These are phyloP conservation scores for Fusarium sp. DNA, from an alignment of 2,329 filamentous ascomycete genomes.

Conservation along the genomic window DNA sequence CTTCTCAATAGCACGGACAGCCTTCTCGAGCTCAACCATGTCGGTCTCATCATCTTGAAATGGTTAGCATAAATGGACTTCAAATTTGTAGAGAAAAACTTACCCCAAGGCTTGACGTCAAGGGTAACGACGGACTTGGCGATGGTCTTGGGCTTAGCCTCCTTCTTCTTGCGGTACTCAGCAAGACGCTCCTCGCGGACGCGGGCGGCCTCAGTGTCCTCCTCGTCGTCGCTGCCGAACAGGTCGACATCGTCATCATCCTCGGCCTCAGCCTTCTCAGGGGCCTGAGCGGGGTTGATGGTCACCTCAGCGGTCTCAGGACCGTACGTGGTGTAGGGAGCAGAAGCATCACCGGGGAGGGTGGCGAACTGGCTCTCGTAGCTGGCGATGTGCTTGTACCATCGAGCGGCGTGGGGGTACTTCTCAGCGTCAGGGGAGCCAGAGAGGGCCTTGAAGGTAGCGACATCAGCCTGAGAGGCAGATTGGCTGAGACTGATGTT, in stretches of 20 bases:
- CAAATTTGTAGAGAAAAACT: conserved; percentile 50
- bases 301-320: conserved; percentile 82
- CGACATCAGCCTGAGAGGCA: conserved; percentile 95
- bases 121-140: conserved; percentile 97
- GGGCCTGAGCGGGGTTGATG: conserved; percentile 85
- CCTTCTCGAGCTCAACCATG: conserved; percentile 82
- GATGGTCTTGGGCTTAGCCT: conserved; percentile 86
- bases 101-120: conserved; percentile 99
- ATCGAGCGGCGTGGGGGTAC: conserved; percentile 93
- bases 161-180: conserved; percentile 98
- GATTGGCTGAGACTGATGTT: conserved; percentile 56
- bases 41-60: conserved; percentile 87
- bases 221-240: conserved; percentile 93
- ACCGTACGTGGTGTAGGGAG: conserved; percentile 90
- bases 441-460: conserved; percentile 90
- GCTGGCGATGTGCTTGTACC: conserved; percentile 98
- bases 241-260: conserved; percentile 85
- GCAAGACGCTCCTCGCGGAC: conserved; percentile 90
- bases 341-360: conserved; percentile 89
- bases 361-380: conserved; percentile 93
- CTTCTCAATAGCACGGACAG: conserved; percentile 85
- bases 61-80: conserved; percentile 39
- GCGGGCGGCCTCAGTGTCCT: conserved; percentile 85
- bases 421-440: conserved; percentile 81
- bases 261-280: conserved; percentile 43